Conservation (phyloP, 164 flowering plant genomes). For the Magnolia kwangsiensis region DNA sequence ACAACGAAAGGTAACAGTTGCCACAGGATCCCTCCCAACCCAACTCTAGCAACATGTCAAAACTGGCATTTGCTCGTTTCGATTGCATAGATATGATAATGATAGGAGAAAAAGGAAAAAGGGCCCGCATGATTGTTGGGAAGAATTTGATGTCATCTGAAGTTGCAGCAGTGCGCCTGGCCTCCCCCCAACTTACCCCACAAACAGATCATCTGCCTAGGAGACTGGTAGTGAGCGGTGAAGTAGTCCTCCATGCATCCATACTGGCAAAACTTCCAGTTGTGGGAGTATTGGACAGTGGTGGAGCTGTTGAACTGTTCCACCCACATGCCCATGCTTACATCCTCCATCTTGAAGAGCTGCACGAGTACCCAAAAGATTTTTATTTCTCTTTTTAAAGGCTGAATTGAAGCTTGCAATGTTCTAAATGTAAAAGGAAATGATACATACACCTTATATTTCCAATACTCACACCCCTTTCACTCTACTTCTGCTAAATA, state of each 20-base stretch:
- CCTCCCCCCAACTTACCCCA: slow-evolving; percentile 83
- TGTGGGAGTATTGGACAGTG: slow-evolving; percentile 78
- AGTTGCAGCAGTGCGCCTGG: slow-evolving; percentile 77
- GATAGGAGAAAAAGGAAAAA: not conserved
- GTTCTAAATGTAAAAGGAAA: not conserved
- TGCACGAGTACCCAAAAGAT: slow-evolving; percentile 21
- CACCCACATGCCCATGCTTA: slow-evolving; percentile 99
- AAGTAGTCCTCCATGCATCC: slow-evolving; percentile 84
- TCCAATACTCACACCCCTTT: not conserved
- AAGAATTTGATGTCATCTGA: slow-evolving; percentile 33
- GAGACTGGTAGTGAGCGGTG: slow-evolving; percentile 96
- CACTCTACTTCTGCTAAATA: not conserved
- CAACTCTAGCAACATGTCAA: not conserved
- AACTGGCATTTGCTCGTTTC: slow-evolving; percentile 4
- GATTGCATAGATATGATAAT: slow-evolving; percentile 9
- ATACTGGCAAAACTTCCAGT: slow-evolving; percentile 90
- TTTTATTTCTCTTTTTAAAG: too few species aligned
- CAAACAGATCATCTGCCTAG: slow-evolving; percentile 90
- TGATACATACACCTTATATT: not conserved
- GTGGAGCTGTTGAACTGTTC: slow-evolving; percentile 75
- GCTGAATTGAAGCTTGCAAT: not conserved
- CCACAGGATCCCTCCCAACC: not conserved
- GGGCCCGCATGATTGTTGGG: not conserved
- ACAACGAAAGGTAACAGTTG: not conserved
- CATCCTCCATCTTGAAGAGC: slow-evolving; percentile 98